Percentiles rank a stretch among this genome's conserved stretches.
phyloP scores from a whole-genome alignment of 768 basidiomycete species.

The Lenzites betulinus region DNA sequence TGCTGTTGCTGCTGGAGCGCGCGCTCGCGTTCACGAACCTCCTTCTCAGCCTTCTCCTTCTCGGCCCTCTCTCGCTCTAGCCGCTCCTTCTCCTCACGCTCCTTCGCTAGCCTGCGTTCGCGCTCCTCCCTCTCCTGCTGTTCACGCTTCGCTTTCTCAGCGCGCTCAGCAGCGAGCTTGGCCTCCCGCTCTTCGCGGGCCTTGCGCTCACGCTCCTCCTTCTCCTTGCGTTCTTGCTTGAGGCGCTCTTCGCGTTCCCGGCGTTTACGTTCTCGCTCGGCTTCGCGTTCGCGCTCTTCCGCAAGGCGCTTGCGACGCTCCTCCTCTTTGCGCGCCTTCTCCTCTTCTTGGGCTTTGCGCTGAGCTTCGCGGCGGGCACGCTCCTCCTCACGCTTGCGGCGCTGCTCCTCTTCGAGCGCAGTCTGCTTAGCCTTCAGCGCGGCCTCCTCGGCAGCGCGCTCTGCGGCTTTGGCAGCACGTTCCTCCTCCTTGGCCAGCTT shows the following conservation, averaged over 20 bases:
- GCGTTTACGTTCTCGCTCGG: constrained; percentile 71
- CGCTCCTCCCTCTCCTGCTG: constrained; percentile 66
- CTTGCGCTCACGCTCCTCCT: constrained; percentile 66
- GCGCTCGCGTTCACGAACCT: constrained; percentile 32
- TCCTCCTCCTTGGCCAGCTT: constrained; percentile 94
- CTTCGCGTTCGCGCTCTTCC: constrained; percentile 81
- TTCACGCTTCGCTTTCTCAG: constrained; percentile 40
- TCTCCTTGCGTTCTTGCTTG: constrained; percentile 51
- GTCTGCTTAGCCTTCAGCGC: constrained; percentile 66
- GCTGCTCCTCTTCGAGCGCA: constrained; percentile 78
- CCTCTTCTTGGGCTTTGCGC: constrained; percentile 80
- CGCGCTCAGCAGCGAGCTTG: constrained; percentile 51
- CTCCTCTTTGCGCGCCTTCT: constrained; percentile 81
- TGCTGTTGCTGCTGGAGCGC: constrained; percentile 37
- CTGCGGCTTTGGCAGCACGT: constrained; percentile 78
- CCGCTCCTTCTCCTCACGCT: constrained; percentile 45
- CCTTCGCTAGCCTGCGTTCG: constrained; percentile 63
- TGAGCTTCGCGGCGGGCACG: constrained; percentile 73
- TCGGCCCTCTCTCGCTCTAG: constrained; percentile 32
- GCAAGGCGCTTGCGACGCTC: constrained; percentile 73
- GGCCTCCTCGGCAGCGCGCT: constrained; percentile 15
- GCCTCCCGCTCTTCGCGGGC: constrained; percentile 66
- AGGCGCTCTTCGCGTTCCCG: constrained; percentile 72
- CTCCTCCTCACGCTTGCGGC: constrained; percentile 86
- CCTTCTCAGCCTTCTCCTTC: constrained; percentile 35